Evolutionary conservation across 805 yeast genomes (phyloP).

Genomic region (Ogataea pilisensis): DNA sequence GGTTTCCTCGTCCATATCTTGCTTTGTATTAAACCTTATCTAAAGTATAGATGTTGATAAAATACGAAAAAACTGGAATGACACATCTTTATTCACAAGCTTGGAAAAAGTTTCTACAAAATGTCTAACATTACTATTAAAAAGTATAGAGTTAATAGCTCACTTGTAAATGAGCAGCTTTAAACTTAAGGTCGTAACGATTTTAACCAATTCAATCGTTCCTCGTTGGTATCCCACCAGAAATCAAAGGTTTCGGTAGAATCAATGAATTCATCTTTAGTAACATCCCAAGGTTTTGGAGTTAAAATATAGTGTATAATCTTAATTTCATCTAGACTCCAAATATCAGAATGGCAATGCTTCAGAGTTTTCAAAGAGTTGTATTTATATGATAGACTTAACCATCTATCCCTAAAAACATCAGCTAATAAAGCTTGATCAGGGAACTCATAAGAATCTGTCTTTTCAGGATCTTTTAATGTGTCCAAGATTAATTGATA

Average conservation of each 20-base stretch:
- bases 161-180: no score
- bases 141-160: no score
- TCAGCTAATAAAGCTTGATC: slow-evolving; percentile 56
- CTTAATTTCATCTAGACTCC: slow-evolving; percentile 47
- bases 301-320: slow-evolving; percentile 53
- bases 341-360: slow-evolving; percentile 40
- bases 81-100: no score
- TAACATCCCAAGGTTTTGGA: slow-evolving; percentile 60
- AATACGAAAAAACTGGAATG: no score
- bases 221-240: slow-evolving; percentile 48
- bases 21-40: no score
- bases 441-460: slow-evolving; percentile 47
- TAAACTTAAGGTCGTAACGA: no score
- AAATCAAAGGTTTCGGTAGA: slow-evolving; percentile 43
- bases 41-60: no score
- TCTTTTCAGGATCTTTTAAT: slow-evolving; percentile 34
- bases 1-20: no score
- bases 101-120: no score
- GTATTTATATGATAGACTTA: slow-evolving; percentile 48
- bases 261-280: slow-evolving; percentile 30
- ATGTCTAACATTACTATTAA: no score
- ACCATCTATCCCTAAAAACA: slow-evolving; percentile 47
- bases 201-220: slow-evolving; percentile 21
- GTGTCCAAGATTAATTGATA: slow-evolving; percentile 40
- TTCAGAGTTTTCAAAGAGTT: slow-evolving; percentile 54